Evolutionary conservation across 129 eudicot species (phyloP), one percentile per base, ranked within the genome.

Genomic region (Cynara cardunculus): DNA sequence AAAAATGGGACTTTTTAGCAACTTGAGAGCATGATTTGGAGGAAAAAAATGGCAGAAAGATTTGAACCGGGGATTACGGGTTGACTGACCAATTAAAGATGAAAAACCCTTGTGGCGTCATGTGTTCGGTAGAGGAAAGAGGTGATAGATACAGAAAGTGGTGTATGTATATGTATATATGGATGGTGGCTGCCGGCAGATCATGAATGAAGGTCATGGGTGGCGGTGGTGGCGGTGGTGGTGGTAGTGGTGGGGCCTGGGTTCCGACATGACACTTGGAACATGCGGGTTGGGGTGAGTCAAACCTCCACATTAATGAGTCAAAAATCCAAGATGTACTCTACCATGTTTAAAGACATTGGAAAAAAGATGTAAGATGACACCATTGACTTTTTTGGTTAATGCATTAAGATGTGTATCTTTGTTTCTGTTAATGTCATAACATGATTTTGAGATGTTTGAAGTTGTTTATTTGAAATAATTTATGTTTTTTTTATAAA

Each of bases 131-230:
- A 46, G 19, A 46, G 59, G 34, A 28, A 21, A 18, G 16, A 22
- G 77, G 30, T 19, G 34, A 74, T 46, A 74, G 78, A 74, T 74
- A 74, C 67, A 74, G 39, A 74, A 74, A 7, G 67, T 74, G 24
- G 62, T 73, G 65, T 73, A 73, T 74, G 78, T 74, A 74, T 74
- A 25, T 39, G 16, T 32, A 24, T 49, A 4, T 27, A 30, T 6
- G 9, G 25, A 7, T 16, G 34, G 31, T 41, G 53, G 53, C 53
- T 41, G 21, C 26, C 32, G 79, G 70, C 79, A 41, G 77, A 31
- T 39, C 13, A 13, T 73, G 77, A 41, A 73, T 28, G 56, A 34
- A 53, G 46, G 5, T 13, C n/a, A 16, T 18, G 65, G 22, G 59
- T n/a, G 76, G 64, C 26, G 62, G 64, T 10, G 76, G 64, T 41